Conservation (phyloP, 257 asterid species). For the Linaria vulgaris region DNA sequence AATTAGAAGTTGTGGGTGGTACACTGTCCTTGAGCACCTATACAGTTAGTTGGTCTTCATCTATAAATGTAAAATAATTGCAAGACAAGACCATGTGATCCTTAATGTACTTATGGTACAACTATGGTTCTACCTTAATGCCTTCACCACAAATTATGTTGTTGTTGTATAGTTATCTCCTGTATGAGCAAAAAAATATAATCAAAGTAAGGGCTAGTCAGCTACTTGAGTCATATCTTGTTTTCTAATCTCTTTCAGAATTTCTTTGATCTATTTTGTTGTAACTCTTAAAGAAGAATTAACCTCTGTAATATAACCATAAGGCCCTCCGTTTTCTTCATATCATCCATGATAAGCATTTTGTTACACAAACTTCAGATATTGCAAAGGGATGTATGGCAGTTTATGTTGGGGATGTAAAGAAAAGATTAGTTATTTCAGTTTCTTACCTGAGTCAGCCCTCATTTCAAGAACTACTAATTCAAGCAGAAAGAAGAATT, state of each 20-base stretch:
- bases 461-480: constrained; percentile 34
- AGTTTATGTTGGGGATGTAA: constrained; percentile 44
- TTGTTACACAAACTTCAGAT: not conserved
- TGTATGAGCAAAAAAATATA: too few species aligned
- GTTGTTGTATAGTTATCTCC: too few species aligned
- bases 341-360: not conserved
- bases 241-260: too few species aligned
- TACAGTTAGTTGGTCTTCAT: not conserved
- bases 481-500: constrained; percentile 40
- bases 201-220: too few species aligned
- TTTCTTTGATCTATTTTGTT: too few species aligned
- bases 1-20: too few species aligned
- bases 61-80: not conserved
- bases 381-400: constrained; percentile 3
- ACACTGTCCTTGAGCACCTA: too few species aligned
- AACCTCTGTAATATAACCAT: not conserved
- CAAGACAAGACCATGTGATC: constrained; percentile 1
- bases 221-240: not conserved
- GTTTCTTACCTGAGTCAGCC: constrained; percentile 39
- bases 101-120: not conserved
- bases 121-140: too few species aligned
- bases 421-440: constrained; percentile 35
- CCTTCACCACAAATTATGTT: too few species aligned
- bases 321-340: not conserved
- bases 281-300: too few species aligned